Evolutionary conservation across 805 yeast genomes (phyloP), one percentile per base, ranked within the genome.

Genomic region (Barnettozyma pratensis): DNA sequence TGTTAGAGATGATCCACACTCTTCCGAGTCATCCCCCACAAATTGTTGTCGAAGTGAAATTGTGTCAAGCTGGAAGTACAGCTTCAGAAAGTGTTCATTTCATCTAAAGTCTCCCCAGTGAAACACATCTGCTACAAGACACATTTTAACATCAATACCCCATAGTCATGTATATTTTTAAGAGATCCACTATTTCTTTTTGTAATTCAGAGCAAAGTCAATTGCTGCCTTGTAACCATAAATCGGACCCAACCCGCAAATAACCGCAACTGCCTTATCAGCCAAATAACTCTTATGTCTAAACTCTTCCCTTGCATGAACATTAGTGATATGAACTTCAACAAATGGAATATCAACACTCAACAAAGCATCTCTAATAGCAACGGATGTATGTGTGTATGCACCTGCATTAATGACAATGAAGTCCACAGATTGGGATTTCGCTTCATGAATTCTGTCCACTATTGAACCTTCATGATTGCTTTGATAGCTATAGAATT

Each of bases 371-470:
- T 75, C 80, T 49, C 80, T 68, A 10, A 75, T 65, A 1, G 75
- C 80, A 26, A 75, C 72, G 1, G 78, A 73, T 1, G 79, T 75
- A 52, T 75, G 80, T 2, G 79, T 75, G 55, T 72, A 75, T 8
- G 80, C 80, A 42, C 79, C 79, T 10, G 79, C 79, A 53, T 75
- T 75, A 44, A 75, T 74, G 37, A 75, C 67, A 40, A 75, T 71
- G 54, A 74, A 75, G 37, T 75, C 72, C 6, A 60, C 54, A 25
- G 58, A 60, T 35, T 60, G 54, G 19, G 50, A 50, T 54, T 66
- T 70, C 8, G 79, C 78, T 53, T 71, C 64, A 52, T 75, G 80
- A 39, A 75, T 74, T 39, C 76, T 58, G 52, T 75, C 79, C 35
- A 75, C 64, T 28, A 75, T 61, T 37, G 65, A 66, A 28, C 80